Base-by-base conservation (phyloP, 2,329 filamentous ascomycete species). In the Calonectria hongkongensis region DNA sequence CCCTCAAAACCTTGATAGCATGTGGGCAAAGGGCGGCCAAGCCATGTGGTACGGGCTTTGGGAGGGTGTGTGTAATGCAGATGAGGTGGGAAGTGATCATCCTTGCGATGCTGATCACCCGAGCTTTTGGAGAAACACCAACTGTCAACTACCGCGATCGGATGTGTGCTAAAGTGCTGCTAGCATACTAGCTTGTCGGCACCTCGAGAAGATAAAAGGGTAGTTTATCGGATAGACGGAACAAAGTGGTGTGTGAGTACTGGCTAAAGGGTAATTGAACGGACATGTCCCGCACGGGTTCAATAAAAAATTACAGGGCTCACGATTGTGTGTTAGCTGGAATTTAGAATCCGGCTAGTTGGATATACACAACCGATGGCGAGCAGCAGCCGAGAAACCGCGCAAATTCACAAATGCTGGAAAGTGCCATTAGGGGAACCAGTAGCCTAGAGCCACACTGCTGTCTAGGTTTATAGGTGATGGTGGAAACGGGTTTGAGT, bases 41-140 rank as follows among this genome's bases (percentile, higher is more conserved):
- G 18, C 27, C 50, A 47, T 66, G 47, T 28, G 47, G 64, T 28
- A 47, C 36, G 41, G 16, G 18, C 43, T 51, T 45, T 54, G 27
- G 33, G 51, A 60, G 39, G 16, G 50, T 36, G 62, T 50, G 43
- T 62, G 41, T 39, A 27, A 16, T 60, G 66, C 58, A 69, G 47
- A 25, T 62, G 41, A n/a, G 39, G 41, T 36, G 8, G 16, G 43
- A 48, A 56, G 25, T 60, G 66, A 66, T 66, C 30, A 43, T 54
- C 63, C 63, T 54, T 27, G 21, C 47, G 36, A 25, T 30, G 63
- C 45, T 66, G 63, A 66, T 66, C 36, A 54, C 10, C 63, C 47
- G 21, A 25, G 3, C 30, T 45, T 43, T 45, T 36, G 21, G 28
- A 45, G 25, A 60, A 41, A 41, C 54, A 60, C 36, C 21, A 58